Evolutionary conservation across 2,329 filamentous ascomycete species (phyloP), one percentile per base, ranked within the genome.

Genomic region (Venturia effusa): DNA sequence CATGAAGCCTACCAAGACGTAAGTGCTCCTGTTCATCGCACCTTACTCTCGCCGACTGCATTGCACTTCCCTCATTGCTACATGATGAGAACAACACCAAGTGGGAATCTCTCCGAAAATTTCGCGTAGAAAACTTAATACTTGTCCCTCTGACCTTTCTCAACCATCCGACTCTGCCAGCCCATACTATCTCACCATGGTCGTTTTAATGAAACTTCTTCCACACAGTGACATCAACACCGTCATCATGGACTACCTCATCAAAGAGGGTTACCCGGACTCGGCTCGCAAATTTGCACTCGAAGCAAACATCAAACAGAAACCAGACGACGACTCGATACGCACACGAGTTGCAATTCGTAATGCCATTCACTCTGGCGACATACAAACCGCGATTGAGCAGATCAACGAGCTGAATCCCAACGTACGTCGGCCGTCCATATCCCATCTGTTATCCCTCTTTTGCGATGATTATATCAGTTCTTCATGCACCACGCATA

Each of bases 401-500:
- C 84, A 87, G 62, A 83, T 99, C 70, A 97, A 97, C 73, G 90
- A 96, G 68, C 79, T 95, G 40, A 90, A 96, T 69, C 89, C 92
- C 69, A 87, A 94, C 84, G 94, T 99, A 86, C 78, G 89, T 75
- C 61, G 59, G 51, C 54, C 39, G 73, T 54, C 24, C 34, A 39
- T 66, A 64, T 3, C 43, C 30, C 40, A n/a, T 24, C 40, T 40
- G 48, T 57, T 66, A 64, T 3, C 43, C 30, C 40, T n/a, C 24
- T 39, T 40, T 51, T 57, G 30, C 43, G 64, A 92, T 94, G 94
- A 99, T 99, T 96, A 96, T 81, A 90, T 82, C 51, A 83, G 83
- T 88, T 82, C 92, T 86, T 96, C 93, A 99, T 99, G 94, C 94
- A 99, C 94, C 94, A 99, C 94, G 92, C 94, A 91, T 94, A 97